These are phyloP conservation scores for Venturia effusa DNA, from an alignment of 2,329 filamentous ascomycete genomes.

Conservation along the genomic window DNA sequence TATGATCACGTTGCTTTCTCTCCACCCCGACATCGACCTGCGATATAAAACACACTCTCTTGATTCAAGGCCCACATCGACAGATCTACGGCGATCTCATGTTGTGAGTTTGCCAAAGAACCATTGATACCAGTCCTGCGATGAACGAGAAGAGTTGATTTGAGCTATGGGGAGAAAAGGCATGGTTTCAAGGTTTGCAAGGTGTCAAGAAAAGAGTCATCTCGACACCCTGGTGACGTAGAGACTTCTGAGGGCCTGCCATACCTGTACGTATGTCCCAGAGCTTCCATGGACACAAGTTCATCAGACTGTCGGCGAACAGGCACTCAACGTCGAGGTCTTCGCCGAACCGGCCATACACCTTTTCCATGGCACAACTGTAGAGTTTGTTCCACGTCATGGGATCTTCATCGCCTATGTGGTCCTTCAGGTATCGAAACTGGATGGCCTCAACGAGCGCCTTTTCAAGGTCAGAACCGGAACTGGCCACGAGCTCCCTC, in stretches of 20 bases:
- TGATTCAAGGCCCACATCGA: no score
- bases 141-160: no score
- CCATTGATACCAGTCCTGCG: no score
- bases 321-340: conserved; percentile 55
- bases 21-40: no score
- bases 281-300: conserved; percentile 52
- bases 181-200: no score
- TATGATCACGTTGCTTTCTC: no score
- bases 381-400: conserved; percentile 48
- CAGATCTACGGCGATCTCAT: no score
- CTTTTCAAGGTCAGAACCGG: conserved; percentile 41
- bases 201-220: not conserved
- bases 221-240: not conserved
- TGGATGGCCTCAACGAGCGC: conserved; percentile 54
- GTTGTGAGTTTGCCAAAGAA: no score
- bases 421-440: conserved; percentile 46
- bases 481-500: conserved; percentile 23
- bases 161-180: no score
- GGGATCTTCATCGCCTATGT: conserved; percentile 40
- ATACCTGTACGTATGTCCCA: conserved; percentile 45
- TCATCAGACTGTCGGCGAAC: conserved; percentile 56
- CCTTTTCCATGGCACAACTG: conserved; percentile 48
- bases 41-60: no score
- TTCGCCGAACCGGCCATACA: conserved; percentile 41
- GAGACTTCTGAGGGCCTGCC: not conserved